phyloP scores from a whole-genome alignment of 164 flowering plant genomes.

The Sedum album region DNA sequence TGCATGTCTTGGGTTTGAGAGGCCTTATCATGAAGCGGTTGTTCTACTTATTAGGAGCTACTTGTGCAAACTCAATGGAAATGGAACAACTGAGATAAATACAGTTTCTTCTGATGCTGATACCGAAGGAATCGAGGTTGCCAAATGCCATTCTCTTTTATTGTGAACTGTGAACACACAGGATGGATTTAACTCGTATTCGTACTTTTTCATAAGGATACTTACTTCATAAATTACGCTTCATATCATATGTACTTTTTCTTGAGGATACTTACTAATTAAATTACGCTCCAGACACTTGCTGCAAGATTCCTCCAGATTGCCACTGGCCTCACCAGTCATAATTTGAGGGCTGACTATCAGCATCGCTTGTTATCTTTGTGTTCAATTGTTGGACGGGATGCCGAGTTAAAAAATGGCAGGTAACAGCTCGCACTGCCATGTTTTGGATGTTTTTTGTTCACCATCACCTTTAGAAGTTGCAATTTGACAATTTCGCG shows the following conservation, averaged over 20 bases:
- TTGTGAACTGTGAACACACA: too few species aligned
- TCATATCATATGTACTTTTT: conserved; percentile 12
- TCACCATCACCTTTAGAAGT: too few species aligned
- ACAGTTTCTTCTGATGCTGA: conserved; percentile 80
- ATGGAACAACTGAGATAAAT: conserved; percentile 84
- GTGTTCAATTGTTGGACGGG: conserved; percentile 96
- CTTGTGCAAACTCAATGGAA: conserved; percentile 57
- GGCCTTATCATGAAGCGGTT: conserved; percentile 93
- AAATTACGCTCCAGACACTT: conserved; percentile 78
- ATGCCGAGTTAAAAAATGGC: conserved; percentile 93
- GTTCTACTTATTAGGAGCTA: conserved; percentile 92
- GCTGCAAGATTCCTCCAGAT: conserved; percentile 92
- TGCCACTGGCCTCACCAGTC: conserved; percentile 54
- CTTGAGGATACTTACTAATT: conserved; percentile 48
- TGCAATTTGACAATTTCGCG: too few species aligned
- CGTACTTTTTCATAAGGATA: too few species aligned
- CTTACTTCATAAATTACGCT: too few species aligned
- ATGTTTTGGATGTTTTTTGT: too few species aligned
- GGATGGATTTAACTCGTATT: too few species aligned
- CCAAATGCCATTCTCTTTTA: too few species aligned
- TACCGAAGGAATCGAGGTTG: conserved; percentile 89
- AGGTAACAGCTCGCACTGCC: too few species aligned
- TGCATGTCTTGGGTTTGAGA: conserved; percentile 96
- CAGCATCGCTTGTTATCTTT: conserved; percentile 87
- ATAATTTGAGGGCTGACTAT: conserved; percentile 76